Conservation (phyloP, 306 rosid genomes). For the Medicago lupulina region DNA sequence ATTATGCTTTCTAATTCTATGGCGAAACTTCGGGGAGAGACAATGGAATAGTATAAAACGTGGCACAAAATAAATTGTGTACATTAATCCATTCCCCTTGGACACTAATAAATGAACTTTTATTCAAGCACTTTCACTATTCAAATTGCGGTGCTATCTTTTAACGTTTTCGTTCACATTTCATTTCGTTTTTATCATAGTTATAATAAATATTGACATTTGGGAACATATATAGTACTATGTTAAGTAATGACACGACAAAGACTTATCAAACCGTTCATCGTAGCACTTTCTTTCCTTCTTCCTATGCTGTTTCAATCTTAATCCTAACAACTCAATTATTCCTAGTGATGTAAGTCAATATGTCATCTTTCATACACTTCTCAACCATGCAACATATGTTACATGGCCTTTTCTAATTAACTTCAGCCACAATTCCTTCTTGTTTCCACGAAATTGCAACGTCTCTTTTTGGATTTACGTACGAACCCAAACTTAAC, state of each 20-base stretch:
- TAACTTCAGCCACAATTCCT: constrained; percentile 20
- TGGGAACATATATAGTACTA: background rate
- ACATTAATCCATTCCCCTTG: background rate
- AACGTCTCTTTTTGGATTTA: background rate
- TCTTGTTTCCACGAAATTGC: constrained; percentile 31
- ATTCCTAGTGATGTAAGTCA: background rate
- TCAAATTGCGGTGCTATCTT: constrained; percentile 26
- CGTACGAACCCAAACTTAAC: background rate
- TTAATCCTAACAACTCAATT: background rate
- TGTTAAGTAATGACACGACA: background rate
- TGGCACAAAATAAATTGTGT: background rate
- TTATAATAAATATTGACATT: background rate
- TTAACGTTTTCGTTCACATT: constrained; percentile 5
- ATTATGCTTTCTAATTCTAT: background rate
- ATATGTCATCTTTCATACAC: background rate
- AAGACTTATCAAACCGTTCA: background rate
- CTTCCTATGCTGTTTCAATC: background rate
- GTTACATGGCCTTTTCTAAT: constrained; percentile 4
- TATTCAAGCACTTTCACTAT: background rate
- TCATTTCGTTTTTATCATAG: too few relatives aligned
- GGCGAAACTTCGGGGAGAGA: background rate
- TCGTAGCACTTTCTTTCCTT: constrained; percentile 10
- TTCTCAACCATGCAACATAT: background rate
- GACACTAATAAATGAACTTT: background rate
- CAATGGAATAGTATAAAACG: background rate